Conservation (phyloP, 2,329 filamentous ascomycete genomes). For the Lachnellula subtilissima region DNA sequence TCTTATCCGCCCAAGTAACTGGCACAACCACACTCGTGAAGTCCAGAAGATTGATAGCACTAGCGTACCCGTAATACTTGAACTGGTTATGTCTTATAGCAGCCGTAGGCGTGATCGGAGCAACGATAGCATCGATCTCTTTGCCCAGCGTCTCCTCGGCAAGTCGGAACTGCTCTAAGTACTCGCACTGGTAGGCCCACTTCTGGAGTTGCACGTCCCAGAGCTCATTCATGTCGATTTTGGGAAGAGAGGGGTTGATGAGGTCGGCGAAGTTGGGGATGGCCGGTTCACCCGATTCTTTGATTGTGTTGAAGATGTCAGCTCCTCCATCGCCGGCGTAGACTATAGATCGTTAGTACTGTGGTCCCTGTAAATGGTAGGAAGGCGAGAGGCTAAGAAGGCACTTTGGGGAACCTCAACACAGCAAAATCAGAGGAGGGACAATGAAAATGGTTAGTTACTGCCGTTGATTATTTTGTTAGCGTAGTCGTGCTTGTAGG, state of each 20-base stretch:
- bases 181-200: constrained; percentile 30
- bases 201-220: constrained; percentile 23
- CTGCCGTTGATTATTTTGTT: constrained; percentile 18
- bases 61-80: constrained; percentile 24
- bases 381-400: too few relatives aligned
- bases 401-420: too few relatives aligned
- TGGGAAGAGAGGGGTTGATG: constrained; percentile 16
- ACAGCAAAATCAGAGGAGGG: too few relatives aligned
- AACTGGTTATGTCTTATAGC: constrained; percentile 28
- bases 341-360: constrained; percentile 1
- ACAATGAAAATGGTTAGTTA: too few relatives aligned
- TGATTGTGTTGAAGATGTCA: constrained; percentile 19
- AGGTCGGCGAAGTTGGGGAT: constrained; percentile 32
- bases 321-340: constrained; percentile 26
- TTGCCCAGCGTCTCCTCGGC: constrained; percentile 23
- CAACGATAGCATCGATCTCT: constrained; percentile 32
- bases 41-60: constrained; percentile 26
- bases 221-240: constrained; percentile 23
- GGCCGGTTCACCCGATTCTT: constrained; percentile 32
- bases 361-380: too few relatives aligned
- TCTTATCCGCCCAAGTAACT: constrained; percentile 39
- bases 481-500: constrained; percentile 32
- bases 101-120: constrained; percentile 31
- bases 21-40: constrained; percentile 39
- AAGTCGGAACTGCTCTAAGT: constrained; percentile 31